phyloP scores from a whole-genome alignment of 331 rosid genomes.

The Rhamnella rubrinervis region DNA sequence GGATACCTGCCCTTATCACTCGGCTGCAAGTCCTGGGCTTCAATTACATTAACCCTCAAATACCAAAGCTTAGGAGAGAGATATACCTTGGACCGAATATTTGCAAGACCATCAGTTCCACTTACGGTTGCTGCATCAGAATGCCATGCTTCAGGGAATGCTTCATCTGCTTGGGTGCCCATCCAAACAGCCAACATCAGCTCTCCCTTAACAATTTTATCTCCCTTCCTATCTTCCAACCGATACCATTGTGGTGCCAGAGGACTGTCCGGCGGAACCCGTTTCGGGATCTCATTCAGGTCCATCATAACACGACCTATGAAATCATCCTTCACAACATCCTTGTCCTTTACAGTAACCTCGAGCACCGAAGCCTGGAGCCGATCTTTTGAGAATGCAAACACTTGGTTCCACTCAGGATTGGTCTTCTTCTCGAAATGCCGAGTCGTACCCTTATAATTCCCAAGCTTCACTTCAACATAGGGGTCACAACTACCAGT shows the following conservation, averaged over 20 bases:
- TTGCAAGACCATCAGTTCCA: conserved; percentile 81
- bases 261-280: conserved; percentile 98
- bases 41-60: conserved; percentile 88
- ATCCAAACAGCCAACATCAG: conserved; percentile 98
- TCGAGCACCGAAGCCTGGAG: conserved; percentile 82
- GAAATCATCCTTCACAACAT: conserved; percentile 83
- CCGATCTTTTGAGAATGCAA: conserved; percentile 87
- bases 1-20: conserved; percentile 84
- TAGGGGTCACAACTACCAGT: conserved; percentile 97
- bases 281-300: conserved; percentile 79
- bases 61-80: conserved; percentile 98
- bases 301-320: conserved; percentile 78
- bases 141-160: conserved; percentile 98
- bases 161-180: conserved; percentile 99
- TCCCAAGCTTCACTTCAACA: conserved; percentile 83
- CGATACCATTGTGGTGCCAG: conserved; percentile 96
- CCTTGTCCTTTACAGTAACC: conserved; percentile 91
- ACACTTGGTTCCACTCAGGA: conserved; percentile 97
- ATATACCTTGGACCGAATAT: conserved; percentile 89
- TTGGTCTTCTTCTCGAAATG: conserved; percentile 91
- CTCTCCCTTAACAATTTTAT: conserved; percentile 81
- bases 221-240: conserved; percentile 72
- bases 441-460: conserved; percentile 89
- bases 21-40: conserved; percentile 87
- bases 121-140: conserved; percentile 90